Conservation (phyloP, 164 flowering plant genomes). For the Aristolochia contorta region DNA sequence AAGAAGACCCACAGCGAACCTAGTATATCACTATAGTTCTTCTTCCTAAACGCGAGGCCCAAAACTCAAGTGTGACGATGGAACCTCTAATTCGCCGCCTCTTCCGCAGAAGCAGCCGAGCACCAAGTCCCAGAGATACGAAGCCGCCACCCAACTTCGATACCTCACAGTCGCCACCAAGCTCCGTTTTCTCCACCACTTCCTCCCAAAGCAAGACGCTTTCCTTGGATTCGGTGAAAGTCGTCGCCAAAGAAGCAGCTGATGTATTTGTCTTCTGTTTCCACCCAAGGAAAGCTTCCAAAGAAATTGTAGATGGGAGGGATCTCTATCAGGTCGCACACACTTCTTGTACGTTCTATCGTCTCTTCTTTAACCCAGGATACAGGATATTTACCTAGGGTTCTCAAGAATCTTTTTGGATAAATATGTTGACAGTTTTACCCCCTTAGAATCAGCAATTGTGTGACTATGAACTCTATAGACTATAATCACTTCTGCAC, state of each 20-base stretch:
- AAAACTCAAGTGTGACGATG: neutral
- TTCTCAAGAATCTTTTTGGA: too few relatives aligned
- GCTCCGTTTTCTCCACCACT: neutral
- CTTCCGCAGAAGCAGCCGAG: neutral
- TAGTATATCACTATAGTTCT: too few relatives aligned
- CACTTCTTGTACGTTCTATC: conserved; percentile 21
- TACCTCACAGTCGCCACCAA: neutral
- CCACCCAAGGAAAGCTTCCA: neutral
- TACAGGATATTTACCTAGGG: too few relatives aligned
- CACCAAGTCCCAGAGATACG: neutral
- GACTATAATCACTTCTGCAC: too few relatives aligned
- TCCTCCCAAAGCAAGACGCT: conserved; percentile 5
- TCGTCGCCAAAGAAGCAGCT: conserved; percentile 19
- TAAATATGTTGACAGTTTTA: too few relatives aligned
- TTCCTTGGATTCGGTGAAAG: conserved; percentile 10
- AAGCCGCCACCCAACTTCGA: neutral
- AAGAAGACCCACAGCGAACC: too few relatives aligned
- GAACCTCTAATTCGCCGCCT: neutral
- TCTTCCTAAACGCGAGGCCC: too few relatives aligned
- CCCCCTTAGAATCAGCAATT: too few relatives aligned
- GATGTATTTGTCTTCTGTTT: conserved; percentile 13
- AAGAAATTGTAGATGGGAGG: neutral
- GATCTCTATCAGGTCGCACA: neutral
- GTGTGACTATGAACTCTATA: too few relatives aligned
- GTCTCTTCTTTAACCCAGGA: too few relatives aligned